A percentile compares a stretch with the other conserved stretches of the same genome.
phyloP scores from a whole-genome alignment of 2,329 filamentous ascomycete genomes.

The Boeremia lycopersici region DNA sequence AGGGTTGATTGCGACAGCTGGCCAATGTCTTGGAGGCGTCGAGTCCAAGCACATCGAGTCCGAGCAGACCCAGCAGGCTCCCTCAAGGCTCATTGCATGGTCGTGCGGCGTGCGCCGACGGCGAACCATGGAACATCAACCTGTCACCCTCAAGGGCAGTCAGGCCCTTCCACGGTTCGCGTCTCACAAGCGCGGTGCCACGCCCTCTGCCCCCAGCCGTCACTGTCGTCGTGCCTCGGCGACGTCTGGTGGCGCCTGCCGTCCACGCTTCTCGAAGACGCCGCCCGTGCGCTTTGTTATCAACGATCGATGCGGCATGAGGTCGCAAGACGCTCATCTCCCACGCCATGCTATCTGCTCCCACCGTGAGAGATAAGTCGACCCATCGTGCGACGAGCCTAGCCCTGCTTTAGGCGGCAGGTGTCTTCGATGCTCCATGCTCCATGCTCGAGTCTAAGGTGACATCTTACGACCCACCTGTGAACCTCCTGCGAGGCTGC shows the following conservation, averaged over 20 bases:
- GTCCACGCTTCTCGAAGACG: conserved; percentile 3
- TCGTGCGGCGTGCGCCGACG: conserved; percentile 9
- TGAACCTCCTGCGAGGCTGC: neutral
- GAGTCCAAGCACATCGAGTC: conserved; percentile 6
- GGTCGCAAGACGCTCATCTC: conserved; percentile 12
- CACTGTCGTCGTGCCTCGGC: conserved; percentile 1
- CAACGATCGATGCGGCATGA: conserved; percentile 8
- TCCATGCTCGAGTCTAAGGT: conserved; percentile 4
- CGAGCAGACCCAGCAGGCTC: neutral
- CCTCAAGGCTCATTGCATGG: neutral
- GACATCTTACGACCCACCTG: conserved; percentile 1
- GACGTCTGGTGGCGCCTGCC: conserved; percentile 11
- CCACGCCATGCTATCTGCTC: conserved; percentile 3
- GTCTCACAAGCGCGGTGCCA: conserved; percentile 6
- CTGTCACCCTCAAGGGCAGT: conserved; percentile 7
- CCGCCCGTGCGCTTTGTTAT: conserved; percentile 12
- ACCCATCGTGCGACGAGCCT: neutral
- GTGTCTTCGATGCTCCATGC: neutral
- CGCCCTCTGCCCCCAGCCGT: neutral
- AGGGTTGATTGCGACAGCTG: conserved; percentile 16
- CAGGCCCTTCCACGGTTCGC: neutral
- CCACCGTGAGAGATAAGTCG: neutral
- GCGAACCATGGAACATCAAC: conserved; percentile 16
- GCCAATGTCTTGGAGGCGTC: conserved; percentile 15
- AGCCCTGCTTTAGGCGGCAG: conserved; percentile 2